A percentile compares a stretch with the other conserved stretches of the same genome.
Evolutionary conservation across 75 land plant species (phyloP).

Genomic region (Larix kaempferi): DNA sequence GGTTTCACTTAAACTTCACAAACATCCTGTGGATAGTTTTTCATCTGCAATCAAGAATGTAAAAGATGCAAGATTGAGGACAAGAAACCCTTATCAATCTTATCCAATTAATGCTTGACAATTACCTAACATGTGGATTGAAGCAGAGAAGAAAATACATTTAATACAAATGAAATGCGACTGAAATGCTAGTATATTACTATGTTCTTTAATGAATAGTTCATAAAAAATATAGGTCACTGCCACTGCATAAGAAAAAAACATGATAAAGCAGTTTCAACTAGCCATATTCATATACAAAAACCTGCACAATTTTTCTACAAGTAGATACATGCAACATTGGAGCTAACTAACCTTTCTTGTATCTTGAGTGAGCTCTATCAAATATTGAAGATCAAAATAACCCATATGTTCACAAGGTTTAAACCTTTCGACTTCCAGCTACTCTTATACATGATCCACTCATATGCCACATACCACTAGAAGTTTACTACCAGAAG

Average conservation of each 20-base stretch:
- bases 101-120: too few relatives aligned
- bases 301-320: too few relatives aligned
- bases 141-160: conserved; percentile 2
- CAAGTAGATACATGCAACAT: too few relatives aligned
- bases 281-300: not conserved
- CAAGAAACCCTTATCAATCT: not conserved
- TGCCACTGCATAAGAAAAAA: conserved; percentile 81
- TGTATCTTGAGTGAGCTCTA: conserved; percentile 90
- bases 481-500: too few relatives aligned
- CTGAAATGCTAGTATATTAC: conserved; percentile 94
- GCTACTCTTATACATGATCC: conserved; percentile 90
- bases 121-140: not conserved
- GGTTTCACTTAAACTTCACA: conserved; percentile 90
- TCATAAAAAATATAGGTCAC: conserved; percentile 90
- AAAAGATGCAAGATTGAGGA: not conserved
- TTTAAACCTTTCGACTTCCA: conserved; percentile 90
- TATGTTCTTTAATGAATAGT: conserved; percentile 72
- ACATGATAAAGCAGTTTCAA: not conserved
- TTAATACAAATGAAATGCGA: conserved; percentile 55
- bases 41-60: conserved; percentile 44
- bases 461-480: conserved; percentile 62
- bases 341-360: conserved; percentile 64
- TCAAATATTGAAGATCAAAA: conserved; percentile 93
- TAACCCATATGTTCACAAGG: conserved; percentile 97
- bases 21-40: conserved; percentile 75